Evolutionary conservation across 23 red algal species (phyloP), one percentile per base, ranked within the genome.

Genomic region (Chondrus crispus): DNA sequence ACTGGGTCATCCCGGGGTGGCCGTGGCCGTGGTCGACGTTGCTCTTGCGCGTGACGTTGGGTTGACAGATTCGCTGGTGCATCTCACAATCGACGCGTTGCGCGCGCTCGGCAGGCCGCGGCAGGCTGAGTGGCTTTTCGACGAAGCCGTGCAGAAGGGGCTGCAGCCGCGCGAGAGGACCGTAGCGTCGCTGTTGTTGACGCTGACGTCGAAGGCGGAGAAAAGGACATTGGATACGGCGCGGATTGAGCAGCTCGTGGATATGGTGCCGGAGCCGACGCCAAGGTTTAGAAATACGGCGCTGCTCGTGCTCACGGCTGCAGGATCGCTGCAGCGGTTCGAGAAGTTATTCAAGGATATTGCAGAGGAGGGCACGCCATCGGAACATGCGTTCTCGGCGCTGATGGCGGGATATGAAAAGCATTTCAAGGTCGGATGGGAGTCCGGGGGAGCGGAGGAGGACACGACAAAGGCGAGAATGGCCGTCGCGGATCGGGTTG

Each of bases 1-100:
- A 81, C 2, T 90, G 45, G 87, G 87, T 78, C 64, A 30, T 41
- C 52, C 87, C 32, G 72, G 80, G 38, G 72, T 73, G 9, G 87
- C 87, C 47, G 39, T 90, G 5, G 53, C 69, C 2, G 87, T 90
- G 6, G 87, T 90, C 39, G 71, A 90, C 48, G 87, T 81, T 26
- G 70, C 69, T 26, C 78, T 90, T 69, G 62, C 55, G 2, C 48
- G 49, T 41, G 87, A 73, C 38, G 69, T 90, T 45, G 87, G 71
- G 28, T 80, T 90, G 87, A 90, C 87, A 11, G 87, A 90, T 46
- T 57, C 70, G 16, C 46, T 90, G 60, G 49, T 90, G 26, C 87
- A 90, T 80, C 41, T 90, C 35, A 90, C 87, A 7, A 64, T 90
- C 80, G 87, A 90, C 30, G 68, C 87, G 39, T 90, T 90, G 53